These are phyloP conservation scores for Candida stauntonica DNA, from an alignment of 805 yeast species.

Conservation along the genomic window DNA sequence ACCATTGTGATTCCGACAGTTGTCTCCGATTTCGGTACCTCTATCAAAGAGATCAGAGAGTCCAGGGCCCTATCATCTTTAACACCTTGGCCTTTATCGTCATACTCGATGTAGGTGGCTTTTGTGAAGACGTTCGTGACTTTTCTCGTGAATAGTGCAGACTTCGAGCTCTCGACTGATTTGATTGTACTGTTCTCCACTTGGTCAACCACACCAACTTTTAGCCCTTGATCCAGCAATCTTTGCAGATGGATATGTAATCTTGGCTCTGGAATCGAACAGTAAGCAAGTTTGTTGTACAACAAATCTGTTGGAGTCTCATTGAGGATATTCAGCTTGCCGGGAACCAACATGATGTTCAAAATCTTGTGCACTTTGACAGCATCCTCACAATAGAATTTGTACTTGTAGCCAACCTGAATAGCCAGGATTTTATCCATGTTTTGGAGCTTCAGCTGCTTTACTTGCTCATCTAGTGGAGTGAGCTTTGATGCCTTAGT, in stretches of 20 bases:
- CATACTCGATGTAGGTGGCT: constrained; percentile 77
- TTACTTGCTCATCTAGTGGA: constrained; percentile 77
- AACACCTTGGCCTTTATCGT: constrained; percentile 28
- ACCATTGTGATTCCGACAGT: constrained; percentile 39
- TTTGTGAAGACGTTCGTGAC: constrained; percentile 71
- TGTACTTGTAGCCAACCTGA: constrained; percentile 90
- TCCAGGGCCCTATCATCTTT: constrained; percentile 32
- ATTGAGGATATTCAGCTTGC: constrained; percentile 51
- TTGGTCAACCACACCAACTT: constrained; percentile 86
- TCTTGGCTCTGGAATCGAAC: constrained; percentile 78
- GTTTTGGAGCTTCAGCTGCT: constrained; percentile 56
- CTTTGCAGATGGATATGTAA: constrained; percentile 74
- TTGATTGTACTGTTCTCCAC: constrained; percentile 76
- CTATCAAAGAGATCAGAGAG: constrained; percentile 45
- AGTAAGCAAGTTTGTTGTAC: constrained; percentile 66
- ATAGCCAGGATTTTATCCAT: constrained; percentile 70
- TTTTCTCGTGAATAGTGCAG: constrained; percentile 60
- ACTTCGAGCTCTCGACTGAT: constrained; percentile 41
- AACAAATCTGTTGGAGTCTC: constrained; percentile 44
- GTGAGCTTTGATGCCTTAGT: constrained; percentile 39
- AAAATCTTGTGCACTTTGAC: constrained; percentile 57
- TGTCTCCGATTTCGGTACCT: constrained; percentile 11
- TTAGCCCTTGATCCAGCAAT: constrained; percentile 64
- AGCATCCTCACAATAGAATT: constrained; percentile 85
- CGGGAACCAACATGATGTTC: constrained; percentile 69